These are phyloP conservation scores for Xylaria nigripes DNA, from an alignment of 495 filamentous ascomycete genomes.

Conservation along the genomic window DNA sequence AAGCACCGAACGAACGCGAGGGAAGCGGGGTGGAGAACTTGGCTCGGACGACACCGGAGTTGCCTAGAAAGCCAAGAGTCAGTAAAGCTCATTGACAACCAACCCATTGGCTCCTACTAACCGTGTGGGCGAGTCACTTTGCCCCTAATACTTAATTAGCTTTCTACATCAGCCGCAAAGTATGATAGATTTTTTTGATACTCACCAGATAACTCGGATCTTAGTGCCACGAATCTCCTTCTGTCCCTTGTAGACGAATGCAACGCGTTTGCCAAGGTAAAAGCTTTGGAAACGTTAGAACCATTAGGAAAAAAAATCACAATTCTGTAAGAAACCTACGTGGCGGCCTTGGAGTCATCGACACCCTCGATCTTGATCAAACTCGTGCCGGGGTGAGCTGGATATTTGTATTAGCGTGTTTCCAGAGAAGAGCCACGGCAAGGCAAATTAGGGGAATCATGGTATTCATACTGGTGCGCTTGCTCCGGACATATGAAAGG, in stretches of 20 bases:
- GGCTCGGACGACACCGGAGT: constrained; percentile 92
- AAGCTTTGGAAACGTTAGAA: constrained; percentile 47
- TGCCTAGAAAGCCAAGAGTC: constrained; percentile 48
- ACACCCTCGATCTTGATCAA: constrained; percentile 98
- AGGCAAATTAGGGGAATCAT: neutral
- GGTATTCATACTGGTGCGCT: constrained; percentile 12
- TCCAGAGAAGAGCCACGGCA: constrained; percentile 21
- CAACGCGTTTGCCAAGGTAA: constrained; percentile 92
- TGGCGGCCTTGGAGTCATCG: constrained; percentile 74
- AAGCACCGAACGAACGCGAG: constrained; percentile 90
- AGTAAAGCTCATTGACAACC: constrained; percentile 8
- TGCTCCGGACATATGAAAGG: constrained; percentile 72
- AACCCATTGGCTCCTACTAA: constrained; percentile 35
- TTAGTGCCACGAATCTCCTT: constrained; percentile 90
- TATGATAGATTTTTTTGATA: neutral
- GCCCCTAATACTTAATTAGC: constrained; percentile 38
- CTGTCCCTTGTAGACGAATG: constrained; percentile 92
- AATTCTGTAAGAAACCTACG: constrained; percentile 44
- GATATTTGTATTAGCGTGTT: constrained; percentile 51
- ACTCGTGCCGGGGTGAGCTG: constrained; percentile 73
- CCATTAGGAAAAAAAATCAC: neutral
- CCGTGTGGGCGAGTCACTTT: constrained; percentile 93
- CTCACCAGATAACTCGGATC: constrained; percentile 88
- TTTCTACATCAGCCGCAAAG: neutral
- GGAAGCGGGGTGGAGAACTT: constrained; percentile 94